phyloP scores from a whole-genome alignment of 352 stramenopile species.

The Globisporangium middletonii region DNA sequence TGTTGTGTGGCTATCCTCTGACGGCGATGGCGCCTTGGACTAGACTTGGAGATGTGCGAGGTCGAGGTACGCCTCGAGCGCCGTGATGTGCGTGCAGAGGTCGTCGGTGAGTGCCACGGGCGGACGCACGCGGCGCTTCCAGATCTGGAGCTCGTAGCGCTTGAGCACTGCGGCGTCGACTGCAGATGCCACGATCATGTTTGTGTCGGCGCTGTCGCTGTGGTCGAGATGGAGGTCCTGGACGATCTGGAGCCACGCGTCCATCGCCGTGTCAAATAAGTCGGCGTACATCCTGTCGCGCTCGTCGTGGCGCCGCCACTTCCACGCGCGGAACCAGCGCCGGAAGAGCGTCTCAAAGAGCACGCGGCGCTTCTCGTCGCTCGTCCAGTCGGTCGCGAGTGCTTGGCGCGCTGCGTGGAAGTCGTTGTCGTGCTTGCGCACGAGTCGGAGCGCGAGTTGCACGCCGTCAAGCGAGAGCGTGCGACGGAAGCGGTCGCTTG shows the following conservation, averaged over 20 bases:
- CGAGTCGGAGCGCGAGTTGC: slow-evolving; percentile 28
- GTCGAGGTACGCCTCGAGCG: slow-evolving; percentile 48
- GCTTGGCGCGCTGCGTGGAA: slow-evolving; percentile 23
- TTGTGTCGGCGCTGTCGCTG: neutral
- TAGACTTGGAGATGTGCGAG: slow-evolving; percentile 48
- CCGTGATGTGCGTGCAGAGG: slow-evolving; percentile 59
- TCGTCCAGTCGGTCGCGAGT: slow-evolving; percentile 27
- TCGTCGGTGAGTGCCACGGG: slow-evolving; percentile 42
- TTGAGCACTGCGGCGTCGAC: slow-evolving; percentile 29
- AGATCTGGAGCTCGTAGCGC: slow-evolving; percentile 60
- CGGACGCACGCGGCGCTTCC: slow-evolving; percentile 51
- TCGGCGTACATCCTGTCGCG: slow-evolving; percentile 30
- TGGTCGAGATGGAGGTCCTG: slow-evolving; percentile 33
- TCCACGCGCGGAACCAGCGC: slow-evolving; percentile 37
- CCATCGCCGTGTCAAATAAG: slow-evolving; percentile 61
- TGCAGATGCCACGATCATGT: neutral
- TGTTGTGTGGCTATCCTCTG: too few species aligned
- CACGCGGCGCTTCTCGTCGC: slow-evolving; percentile 36
- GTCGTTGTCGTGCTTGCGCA: slow-evolving; percentile 27
- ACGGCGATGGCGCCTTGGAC: neutral
- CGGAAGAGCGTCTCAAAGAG: slow-evolving; percentile 35
- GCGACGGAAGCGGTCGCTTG: slow-evolving; percentile 41
- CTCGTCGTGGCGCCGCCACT: slow-evolving; percentile 16
- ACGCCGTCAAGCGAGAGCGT: slow-evolving; percentile 37
- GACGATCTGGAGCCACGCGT: slow-evolving; percentile 52